Percentiles rank a stretch among this genome's conserved stretches.
Conservation (phyloP, 2,329 filamentous ascomycete genomes). For the Pyrenophora seminiperda region DNA sequence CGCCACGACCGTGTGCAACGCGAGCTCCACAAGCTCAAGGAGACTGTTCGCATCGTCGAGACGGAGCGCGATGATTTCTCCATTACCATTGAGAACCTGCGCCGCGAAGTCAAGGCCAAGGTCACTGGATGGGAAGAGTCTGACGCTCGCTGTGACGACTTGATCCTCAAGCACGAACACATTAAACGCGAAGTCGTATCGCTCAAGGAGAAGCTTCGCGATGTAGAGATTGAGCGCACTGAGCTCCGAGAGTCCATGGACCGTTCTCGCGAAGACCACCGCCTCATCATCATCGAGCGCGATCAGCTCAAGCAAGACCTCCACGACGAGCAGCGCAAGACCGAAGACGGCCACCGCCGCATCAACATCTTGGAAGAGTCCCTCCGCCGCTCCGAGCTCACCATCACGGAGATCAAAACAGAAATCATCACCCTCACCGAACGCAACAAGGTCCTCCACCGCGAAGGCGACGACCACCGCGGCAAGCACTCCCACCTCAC, state of each 20-base stretch:
- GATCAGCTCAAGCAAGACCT: conserved; percentile 32
- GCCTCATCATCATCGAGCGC: conserved; percentile 28
- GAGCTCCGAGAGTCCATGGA: conserved; percentile 26
- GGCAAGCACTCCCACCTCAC: conserved; percentile 23
- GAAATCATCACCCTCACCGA: conserved; percentile 27
- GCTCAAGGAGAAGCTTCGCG: conserved; percentile 30
- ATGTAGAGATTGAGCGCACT: conserved; percentile 24
- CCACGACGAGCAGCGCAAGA: conserved; percentile 25
- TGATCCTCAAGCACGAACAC: conserved; percentile 32
- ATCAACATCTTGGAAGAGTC: conserved; percentile 27
- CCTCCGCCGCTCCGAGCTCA: conserved; percentile 26
- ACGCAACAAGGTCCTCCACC: conserved; percentile 22
- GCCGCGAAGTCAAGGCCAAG: conserved; percentile 30
- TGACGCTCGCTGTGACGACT: conserved; percentile 25
- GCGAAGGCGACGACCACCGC: conserved; percentile 26
- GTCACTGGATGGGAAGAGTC: conserved; percentile 26
- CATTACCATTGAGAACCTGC: conserved; percentile 27
- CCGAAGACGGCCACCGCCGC: conserved; percentile 24
- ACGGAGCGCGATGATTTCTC: conserved; percentile 30
- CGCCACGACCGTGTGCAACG: conserved; percentile 30
- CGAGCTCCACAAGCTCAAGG: conserved; percentile 30
- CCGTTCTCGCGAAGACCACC: conserved; percentile 26
- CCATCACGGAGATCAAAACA: conserved; percentile 17
- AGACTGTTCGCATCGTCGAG: conserved; percentile 24
- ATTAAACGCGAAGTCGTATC: conserved; percentile 31